Evolutionary conservation across 2,329 filamentous ascomycete species (phyloP), one percentile per base, ranked within the genome.

Genomic region (Talaromyces sp.): DNA sequence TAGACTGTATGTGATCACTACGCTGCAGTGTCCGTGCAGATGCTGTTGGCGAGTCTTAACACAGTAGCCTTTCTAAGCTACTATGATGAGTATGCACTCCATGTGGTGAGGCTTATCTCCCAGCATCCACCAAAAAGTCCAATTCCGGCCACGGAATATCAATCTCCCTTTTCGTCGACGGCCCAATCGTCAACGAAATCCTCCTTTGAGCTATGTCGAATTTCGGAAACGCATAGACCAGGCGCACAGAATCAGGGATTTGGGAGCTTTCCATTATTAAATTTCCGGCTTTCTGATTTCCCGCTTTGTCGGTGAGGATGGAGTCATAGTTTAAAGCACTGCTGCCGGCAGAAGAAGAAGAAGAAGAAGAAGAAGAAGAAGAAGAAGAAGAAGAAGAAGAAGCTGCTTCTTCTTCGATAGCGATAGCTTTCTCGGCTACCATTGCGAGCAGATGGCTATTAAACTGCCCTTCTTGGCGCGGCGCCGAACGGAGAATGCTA

Each of bases 401-500:
- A 8, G 63, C 58, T 38, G 63, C 58, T 29, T 19, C n/a, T 19
- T 73, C 72, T 58, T 73, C 72, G 10, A 73, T 69, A 1, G 67
- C 66, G 25, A 72, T 67, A 11, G 70, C 67, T 25, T 69, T 69
- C 34, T 72, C 69, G 0, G 72, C 71, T 0, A 70, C 64, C 2
- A 64, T 53, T 4, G 70, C 70, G 19, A 68, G 67, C 3, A 71
- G 51, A 13, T 68, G 29, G 19, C 70, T 70, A 27, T 72, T 70
- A 38, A 66, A 71, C 8, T 72, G 49, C 6, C 71, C 72, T 65
- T 72, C 72, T 51, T 71, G 69, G 1, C 70, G 67, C 15, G 64
- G 62, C 19, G 64, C 66, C 17, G 65, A 64, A n/a, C 70, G 69
- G 1, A 75, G 68, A 8, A 74, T 51, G 17, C 60, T 19, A 11